These are phyloP conservation scores for Stemphylium vesicarium DNA, from an alignment of 2,329 filamentous ascomycete genomes.

Conservation along the genomic window DNA sequence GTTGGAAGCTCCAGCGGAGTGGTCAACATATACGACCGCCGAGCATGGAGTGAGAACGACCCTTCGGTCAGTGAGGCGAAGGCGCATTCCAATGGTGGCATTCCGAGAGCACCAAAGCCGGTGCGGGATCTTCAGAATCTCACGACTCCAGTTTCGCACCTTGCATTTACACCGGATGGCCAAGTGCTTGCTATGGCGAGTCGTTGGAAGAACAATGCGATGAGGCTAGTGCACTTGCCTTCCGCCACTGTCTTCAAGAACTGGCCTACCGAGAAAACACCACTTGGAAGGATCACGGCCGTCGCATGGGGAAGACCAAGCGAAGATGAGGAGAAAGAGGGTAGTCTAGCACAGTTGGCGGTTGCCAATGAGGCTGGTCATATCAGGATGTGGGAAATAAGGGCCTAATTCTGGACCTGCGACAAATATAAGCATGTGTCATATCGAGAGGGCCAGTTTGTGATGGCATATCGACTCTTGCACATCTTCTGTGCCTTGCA, in stretches of 20 bases:
- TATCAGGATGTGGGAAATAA: slow-evolving; percentile 82
- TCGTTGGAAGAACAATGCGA: slow-evolving; percentile 83
- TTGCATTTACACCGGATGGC: slow-evolving; percentile 85
- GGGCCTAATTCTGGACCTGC: slow-evolving; percentile 26
- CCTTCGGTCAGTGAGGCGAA: slow-evolving; percentile 12
- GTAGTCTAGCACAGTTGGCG: slow-evolving; percentile 64
- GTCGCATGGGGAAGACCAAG: slow-evolving; percentile 55
- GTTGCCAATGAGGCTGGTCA: slow-evolving; percentile 90
- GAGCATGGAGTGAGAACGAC: slow-evolving; percentile 61
- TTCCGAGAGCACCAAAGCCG: slow-evolving; percentile 75
- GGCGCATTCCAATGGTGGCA: slow-evolving; percentile 48
- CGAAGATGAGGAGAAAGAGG: slow-evolving; percentile 67
- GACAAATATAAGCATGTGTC: background rate
- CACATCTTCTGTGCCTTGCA: background rate
- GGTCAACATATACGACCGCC: slow-evolving; percentile 90
- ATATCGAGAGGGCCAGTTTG: background rate
- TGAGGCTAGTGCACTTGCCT: slow-evolving; percentile 87
- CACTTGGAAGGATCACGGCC: slow-evolving; percentile 78
- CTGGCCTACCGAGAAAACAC: slow-evolving; percentile 92
- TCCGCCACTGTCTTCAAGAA: slow-evolving; percentile 94
- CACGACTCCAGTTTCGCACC: slow-evolving; percentile 79
- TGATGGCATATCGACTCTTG: background rate
- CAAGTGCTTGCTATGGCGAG: slow-evolving; percentile 89
- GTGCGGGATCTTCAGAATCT: slow-evolving; percentile 80
- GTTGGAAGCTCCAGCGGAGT: slow-evolving; percentile 87